A percentile compares a stretch with the other conserved stretches of the same genome.
phyloP scores from a whole-genome alignment of 176 grass and related monocot species.

The Aegilops sharonensis region DNA sequence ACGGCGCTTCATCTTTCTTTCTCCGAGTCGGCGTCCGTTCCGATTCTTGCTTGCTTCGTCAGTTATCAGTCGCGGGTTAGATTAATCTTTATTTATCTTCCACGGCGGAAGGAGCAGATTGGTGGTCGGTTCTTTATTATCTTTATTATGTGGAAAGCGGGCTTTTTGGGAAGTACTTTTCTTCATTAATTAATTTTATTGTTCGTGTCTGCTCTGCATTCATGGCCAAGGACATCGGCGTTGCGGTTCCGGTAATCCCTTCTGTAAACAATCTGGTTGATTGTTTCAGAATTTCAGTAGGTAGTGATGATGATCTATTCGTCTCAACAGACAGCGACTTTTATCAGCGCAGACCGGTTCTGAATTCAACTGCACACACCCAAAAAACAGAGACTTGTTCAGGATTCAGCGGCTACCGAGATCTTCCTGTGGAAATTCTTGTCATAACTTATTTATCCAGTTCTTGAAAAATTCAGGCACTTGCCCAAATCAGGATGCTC shows the following conservation, averaged over 20 bases:
- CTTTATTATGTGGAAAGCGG: conserved; percentile 26
- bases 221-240: background rate
- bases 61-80: background rate
- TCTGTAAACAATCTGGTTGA: background rate
- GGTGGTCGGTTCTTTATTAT: conserved; percentile 28
- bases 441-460: background rate
- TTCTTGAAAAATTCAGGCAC: background rate
- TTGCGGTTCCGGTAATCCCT: background rate
- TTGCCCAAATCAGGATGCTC: background rate
- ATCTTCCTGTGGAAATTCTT: background rate
- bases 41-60: conserved; percentile 4
- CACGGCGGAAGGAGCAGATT: conserved; percentile 16
- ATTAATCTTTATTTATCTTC: background rate
- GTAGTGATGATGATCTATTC: background rate
- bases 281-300: background rate
- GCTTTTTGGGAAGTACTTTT: background rate
- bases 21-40: background rate
- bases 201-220: background rate
- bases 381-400: background rate
- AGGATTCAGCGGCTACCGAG: background rate
- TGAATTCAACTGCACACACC: background rate
- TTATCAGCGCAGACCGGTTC: background rate
- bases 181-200: conserved; percentile 24
- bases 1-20: conserved; percentile 26
- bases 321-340: background rate